phyloP scores from a whole-genome alignment of 1,284 basidiomycete genomes.

The Lentinula novae-zelandiae region DNA sequence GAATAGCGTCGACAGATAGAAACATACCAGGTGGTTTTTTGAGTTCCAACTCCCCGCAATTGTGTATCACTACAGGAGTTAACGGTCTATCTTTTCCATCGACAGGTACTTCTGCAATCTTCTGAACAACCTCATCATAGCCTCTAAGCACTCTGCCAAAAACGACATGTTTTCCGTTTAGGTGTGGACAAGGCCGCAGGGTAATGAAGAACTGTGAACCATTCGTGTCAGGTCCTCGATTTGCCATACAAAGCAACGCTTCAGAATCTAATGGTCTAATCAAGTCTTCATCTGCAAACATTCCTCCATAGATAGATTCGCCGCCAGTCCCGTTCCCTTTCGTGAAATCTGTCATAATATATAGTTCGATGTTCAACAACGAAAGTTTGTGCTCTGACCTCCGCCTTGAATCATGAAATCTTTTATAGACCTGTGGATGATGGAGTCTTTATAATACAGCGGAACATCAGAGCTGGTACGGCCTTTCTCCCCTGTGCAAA shows the following conservation, averaged over 20 bases:
- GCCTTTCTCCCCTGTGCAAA: constrained; percentile 88
- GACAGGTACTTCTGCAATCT: constrained; percentile 52
- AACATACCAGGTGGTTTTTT: constrained; percentile 29
- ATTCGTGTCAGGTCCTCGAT: constrained; percentile 78
- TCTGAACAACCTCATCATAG: constrained; percentile 56
- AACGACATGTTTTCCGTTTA: constrained; percentile 72
- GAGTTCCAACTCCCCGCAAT: constrained; percentile 84
- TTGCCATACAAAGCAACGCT: constrained; percentile 81
- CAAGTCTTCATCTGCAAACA: constrained; percentile 78
- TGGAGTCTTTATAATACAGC: constrained; percentile 80
- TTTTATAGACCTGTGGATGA: constrained; percentile 77
- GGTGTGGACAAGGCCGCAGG: constrained; percentile 34
- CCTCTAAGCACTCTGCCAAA: constrained; percentile 67
- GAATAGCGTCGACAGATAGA: constrained; percentile 2
- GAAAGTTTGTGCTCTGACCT: constrained; percentile 33
- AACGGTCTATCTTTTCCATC: constrained; percentile 72
- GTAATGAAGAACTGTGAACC: constrained; percentile 85
- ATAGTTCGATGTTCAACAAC: not conserved
- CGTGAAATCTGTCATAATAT: constrained; percentile 53
- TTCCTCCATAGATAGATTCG: constrained; percentile 75
- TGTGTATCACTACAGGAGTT: constrained; percentile 68
- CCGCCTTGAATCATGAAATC: constrained; percentile 90
- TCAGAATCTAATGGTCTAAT: constrained; percentile 60
- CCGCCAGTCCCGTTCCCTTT: constrained; percentile 82
- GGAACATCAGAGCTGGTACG: constrained; percentile 61